Base-by-base conservation (phyloP, 257 asterid species). In the Leptodermis oblonga region DNA sequence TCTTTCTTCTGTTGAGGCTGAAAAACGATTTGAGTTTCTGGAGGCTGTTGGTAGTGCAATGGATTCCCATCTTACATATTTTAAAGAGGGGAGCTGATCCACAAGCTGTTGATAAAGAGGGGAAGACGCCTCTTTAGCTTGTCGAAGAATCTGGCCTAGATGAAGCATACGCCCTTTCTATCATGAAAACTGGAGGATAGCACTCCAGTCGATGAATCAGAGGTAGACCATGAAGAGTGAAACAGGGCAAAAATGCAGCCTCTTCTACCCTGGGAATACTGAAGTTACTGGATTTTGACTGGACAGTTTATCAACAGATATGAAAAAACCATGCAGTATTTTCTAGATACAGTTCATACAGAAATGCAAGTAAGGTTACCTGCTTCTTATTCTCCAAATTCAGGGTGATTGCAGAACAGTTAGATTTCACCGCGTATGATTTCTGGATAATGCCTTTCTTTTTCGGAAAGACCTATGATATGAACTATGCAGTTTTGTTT, bases 31-130 rank as follows among this genome's bases (percentile, higher is more conserved):
- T 75, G 96, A 88, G 78, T 86, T 90, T 67, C 76, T 93, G 85
- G 98, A 93, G 78, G 94, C 92, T 46, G 89, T 93, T 74, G 92
- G 94, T 53, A 81, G 86, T 79, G 79, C 91, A 70, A 93, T 93
- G 98, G 89, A 87, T 76, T 87, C 94, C 46, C 97, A 93, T 82
- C 95, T 93, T 80, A 84, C 73, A 62, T 93, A 86, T 71, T 93
- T 90, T 81, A 90, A 84, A 73, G 90, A 90, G 98, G 86, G 98
- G 98, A 58, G 95, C 95, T 56, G 80, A 86, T 78, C 85, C 95
- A 12, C 82, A 76, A 73, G 93, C 86, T 51, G 80, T 63, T 70
- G 97, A 90, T 78, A 78, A 81, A 37, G 89, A 78, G 73, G 98
- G 96, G 48, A 86, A 79, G 77, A 85, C 90, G 31, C 89, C 95